Evolutionary conservation across 1,139 yeast genomes (phyloP).

Genomic region (Taphrina deformans): DNA sequence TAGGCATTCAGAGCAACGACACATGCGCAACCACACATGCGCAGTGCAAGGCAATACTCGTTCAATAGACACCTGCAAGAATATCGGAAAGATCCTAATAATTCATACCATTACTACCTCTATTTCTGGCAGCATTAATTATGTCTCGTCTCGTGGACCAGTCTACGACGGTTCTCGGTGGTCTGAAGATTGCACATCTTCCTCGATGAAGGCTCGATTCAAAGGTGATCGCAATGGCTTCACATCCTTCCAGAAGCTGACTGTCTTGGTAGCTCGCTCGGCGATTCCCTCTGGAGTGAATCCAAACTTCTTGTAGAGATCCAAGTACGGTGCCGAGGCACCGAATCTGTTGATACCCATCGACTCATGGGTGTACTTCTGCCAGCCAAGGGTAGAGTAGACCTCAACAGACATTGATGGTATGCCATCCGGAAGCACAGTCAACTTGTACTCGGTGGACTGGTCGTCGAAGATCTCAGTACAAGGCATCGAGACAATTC

Average conservation of each 20-base stretch:
- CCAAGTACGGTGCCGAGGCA: slow-evolving; percentile 89
- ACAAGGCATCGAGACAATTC: slow-evolving; percentile 91
- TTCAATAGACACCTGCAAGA: too few relatives aligned
- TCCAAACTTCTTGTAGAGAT: slow-evolving; percentile 79
- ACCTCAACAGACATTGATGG: slow-evolving; percentile 96
- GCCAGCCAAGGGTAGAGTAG: slow-evolving; percentile 89
- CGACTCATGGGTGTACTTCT: slow-evolving; percentile 93
- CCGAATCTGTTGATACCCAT: slow-evolving; percentile 96
- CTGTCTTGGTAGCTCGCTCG: slow-evolving; percentile 75
- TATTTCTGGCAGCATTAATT: background rate
- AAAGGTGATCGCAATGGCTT: slow-evolving; percentile 36
- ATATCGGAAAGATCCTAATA: too few relatives aligned
- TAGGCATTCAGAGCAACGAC: too few relatives aligned
- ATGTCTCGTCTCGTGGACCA: background rate
- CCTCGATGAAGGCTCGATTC: slow-evolving; percentile 59
- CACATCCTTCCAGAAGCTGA: slow-evolving; percentile 74
- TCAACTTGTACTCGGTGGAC: slow-evolving; percentile 71
- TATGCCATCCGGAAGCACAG: slow-evolving; percentile 90
- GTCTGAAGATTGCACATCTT: slow-evolving; percentile 22
- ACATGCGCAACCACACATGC: background rate
- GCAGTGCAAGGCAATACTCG: too few relatives aligned
- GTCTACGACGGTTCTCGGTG: slow-evolving; percentile 28
- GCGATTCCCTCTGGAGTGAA: slow-evolving; percentile 95
- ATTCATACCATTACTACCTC: background rate
- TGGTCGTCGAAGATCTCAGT: slow-evolving; percentile 87